phyloP scores from a whole-genome alignment of 2,329 filamentous ascomycete genomes.

The Polytolypa hystricis region DNA sequence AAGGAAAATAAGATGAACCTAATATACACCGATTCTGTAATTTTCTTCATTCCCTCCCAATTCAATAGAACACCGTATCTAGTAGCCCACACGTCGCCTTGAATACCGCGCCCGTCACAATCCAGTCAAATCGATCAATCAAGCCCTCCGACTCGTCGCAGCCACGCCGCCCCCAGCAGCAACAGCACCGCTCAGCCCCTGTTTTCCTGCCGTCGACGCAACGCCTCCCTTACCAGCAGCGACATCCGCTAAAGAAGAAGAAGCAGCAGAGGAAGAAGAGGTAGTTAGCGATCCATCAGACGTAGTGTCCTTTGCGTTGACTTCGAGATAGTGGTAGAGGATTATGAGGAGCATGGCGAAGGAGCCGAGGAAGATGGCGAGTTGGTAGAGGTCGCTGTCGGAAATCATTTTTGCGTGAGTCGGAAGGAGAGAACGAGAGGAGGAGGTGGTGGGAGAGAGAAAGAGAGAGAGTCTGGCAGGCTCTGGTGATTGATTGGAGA shows the following conservation, averaged over 20 bases:
- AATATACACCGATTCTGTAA: too few species aligned
- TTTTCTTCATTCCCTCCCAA: too few species aligned
- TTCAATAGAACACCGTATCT: too few species aligned
- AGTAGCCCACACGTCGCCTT: too few species aligned
- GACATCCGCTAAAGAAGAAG: neutral
- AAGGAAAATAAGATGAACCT: too few species aligned
- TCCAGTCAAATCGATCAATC: too few species aligned
- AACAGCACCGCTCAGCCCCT: neutral
- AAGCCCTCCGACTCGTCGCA: neutral
- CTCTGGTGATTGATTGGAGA: too few species aligned
- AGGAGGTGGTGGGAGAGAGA: too few species aligned
- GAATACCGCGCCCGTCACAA: too few species aligned
- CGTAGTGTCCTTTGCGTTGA: conserved; percentile 61
- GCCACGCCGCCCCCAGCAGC: neutral
- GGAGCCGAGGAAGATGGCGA: conserved; percentile 87
- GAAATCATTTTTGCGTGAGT: conserved; percentile 65
- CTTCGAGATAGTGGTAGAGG: conserved; percentile 89
- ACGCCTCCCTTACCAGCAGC: too few species aligned
- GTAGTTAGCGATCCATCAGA: conserved; percentile 5
- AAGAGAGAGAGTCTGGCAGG: too few species aligned
- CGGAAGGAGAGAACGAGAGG: too few species aligned
- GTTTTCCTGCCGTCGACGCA: neutral
- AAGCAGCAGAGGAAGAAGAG: neutral
- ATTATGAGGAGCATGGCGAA: conserved; percentile 86
- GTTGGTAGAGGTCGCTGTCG: conserved; percentile 78